Conservation (phyloP, 2,329 filamentous ascomycete species). For the Colletotrichum scovillei region DNA sequence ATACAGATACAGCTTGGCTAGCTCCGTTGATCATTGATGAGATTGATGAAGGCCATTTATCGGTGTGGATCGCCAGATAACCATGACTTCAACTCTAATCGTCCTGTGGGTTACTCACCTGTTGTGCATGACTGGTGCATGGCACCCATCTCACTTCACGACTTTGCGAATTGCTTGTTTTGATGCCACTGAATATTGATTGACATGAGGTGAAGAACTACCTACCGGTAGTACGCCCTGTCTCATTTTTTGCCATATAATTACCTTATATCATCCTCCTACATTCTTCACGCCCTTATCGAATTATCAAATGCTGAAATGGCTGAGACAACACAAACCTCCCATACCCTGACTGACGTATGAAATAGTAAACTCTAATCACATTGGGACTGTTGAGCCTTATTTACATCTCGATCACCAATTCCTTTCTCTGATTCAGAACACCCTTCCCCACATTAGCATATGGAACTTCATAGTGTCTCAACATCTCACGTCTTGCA, state of each 20-base stretch:
- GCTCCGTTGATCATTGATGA: not conserved
- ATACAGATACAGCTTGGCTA: not conserved
- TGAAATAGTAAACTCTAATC: not conserved
- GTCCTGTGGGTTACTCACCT: not conserved
- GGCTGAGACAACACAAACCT: not conserved
- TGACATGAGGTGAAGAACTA: not conserved
- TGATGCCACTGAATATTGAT: not conserved
- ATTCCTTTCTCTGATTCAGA: no score
- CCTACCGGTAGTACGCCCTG: not conserved
- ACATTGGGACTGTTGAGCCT: not conserved
- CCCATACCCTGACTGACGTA: not conserved
- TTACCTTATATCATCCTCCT: not conserved
- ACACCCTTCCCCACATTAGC: no score
- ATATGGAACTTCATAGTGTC: no score
- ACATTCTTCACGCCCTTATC: not conserved
- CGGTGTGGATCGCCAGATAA: slow-evolving; percentile 16
- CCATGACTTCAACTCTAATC: slow-evolving; percentile 31
- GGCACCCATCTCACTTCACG: not conserved
- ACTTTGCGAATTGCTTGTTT: not conserved
- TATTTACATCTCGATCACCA: not conserved
- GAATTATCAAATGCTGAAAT: not conserved
- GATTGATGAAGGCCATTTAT: not conserved
- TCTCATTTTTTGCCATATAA: not conserved
- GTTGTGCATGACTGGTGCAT: not conserved
- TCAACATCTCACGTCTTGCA: no score